phyloP scores from a whole-genome alignment of 495 filamentous ascomycete species.

The Peziza echinospora region DNA sequence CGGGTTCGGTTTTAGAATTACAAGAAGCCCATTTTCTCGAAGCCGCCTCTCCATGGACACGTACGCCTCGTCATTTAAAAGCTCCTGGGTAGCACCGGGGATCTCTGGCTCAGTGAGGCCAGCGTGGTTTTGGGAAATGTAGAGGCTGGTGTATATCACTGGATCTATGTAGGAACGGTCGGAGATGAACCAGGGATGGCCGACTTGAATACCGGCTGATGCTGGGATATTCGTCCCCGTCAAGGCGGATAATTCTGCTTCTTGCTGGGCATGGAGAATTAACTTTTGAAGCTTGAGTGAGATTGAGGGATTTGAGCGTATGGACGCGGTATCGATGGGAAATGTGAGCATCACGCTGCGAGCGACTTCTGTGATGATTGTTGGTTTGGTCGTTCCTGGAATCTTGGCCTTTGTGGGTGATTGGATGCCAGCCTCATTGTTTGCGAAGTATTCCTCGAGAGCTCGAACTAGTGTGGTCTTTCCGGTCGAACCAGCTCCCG shows the following conservation, averaged over 20 bases:
- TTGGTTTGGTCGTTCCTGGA: background rate
- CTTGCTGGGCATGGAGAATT: conserved; percentile 24
- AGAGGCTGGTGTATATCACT: conserved; percentile 25
- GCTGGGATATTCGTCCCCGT: no score
- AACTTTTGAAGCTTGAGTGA: conserved; percentile 20
- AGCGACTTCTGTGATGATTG: background rate
- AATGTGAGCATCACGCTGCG: no score
- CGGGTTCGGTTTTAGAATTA: conserved; percentile 26
- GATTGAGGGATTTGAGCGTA: conserved; percentile 21
- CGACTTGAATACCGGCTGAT: conserved; percentile 26
- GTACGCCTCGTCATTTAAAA: conserved; percentile 16
- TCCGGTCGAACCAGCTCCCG: conserved; percentile 30
- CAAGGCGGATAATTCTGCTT: no score
- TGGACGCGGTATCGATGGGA: background rate
- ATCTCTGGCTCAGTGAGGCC: no score
- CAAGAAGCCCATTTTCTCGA: conserved; percentile 19
- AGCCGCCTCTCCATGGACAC: no score
- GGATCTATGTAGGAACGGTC: conserved; percentile 32
- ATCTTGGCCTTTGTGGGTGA: background rate
- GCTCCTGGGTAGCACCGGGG: conserved; percentile 12
- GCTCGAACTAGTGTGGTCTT: conserved; percentile 29
- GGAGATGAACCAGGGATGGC: conserved; percentile 28
- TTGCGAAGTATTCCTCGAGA: conserved; percentile 20
- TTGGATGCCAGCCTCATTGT: no score
- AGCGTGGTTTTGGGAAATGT: no score